Evolutionary conservation across 345 rosid genomes (phyloP).

Genomic region (Pugionium dolabratum): DNA sequence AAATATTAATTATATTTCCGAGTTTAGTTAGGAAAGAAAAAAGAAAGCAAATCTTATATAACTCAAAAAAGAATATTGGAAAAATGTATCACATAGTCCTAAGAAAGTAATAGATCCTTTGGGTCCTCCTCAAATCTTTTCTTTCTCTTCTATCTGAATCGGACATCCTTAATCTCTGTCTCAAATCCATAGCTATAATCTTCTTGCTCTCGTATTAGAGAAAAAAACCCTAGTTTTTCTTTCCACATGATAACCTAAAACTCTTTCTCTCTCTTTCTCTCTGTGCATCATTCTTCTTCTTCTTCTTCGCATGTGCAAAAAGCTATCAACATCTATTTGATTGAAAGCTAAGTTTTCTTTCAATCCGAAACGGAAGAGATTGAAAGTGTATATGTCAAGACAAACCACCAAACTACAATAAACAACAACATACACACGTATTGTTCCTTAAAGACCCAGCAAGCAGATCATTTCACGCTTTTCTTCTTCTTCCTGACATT

Average conservation of each 20-base stretch:
- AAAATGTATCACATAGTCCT: no score
- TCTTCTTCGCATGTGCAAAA: slow-evolving; percentile 37
- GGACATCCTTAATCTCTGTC: slow-evolving; percentile 34
- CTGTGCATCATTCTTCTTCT: slow-evolving; percentile 9
- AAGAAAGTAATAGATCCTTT: slow-evolving; percentile 30
- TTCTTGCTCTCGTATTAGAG: slow-evolving; percentile 27
- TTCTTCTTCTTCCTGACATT: slow-evolving; percentile 39
- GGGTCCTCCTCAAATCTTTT: slow-evolving; percentile 25
- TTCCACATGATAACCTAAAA: slow-evolving; percentile 14
- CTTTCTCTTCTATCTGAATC: slow-evolving; percentile 5
- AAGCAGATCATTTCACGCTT: slow-evolving; percentile 35
- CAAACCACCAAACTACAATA: slow-evolving; percentile 43
- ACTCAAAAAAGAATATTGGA: no score
- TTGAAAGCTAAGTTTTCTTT: slow-evolving; percentile 69
- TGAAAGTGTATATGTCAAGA: slow-evolving; percentile 55
- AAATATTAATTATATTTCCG: no score
- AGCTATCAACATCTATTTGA: slow-evolving; percentile 52
- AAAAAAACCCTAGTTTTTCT: slow-evolving; percentile 30
- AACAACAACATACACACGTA: slow-evolving; percentile 34
- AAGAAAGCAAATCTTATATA: no score
- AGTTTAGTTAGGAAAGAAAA: no score
- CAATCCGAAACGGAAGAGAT: slow-evolving; percentile 32
- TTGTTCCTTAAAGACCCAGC: slow-evolving; percentile 68
- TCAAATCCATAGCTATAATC: slow-evolving; percentile 34
- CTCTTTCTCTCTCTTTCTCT: slow-evolving; percentile 15